Evolutionary conservation across 495 filamentous ascomycete genomes (phyloP), one percentile per base, ranked within the genome.

Genomic region (Talaromyces liani): DNA sequence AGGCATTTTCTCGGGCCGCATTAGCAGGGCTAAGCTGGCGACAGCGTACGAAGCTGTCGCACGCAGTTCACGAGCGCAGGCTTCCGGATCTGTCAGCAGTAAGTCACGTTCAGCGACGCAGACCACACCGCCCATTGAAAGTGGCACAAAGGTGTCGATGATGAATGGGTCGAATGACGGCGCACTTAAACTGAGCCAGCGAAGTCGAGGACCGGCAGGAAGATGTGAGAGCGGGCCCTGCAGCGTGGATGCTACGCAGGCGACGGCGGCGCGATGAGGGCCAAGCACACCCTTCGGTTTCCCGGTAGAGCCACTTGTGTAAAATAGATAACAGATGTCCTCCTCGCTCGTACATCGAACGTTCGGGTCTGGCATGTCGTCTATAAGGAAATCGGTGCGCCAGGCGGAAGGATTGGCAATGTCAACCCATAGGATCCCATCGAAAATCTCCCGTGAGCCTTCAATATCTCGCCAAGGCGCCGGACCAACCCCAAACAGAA

Each of bases 251-350:
- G 12, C 57, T 34, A 59, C 33, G 2, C 27, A 59, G 33, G 27
- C 27, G 6, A 36, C 57, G 33, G 57, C 57, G n/a, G 25, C 57
- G 14, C 27, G 57, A 36, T 59, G 57, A 14, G 25, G 8, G 14
- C 27, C 33, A 91, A 97, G 91, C 27, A 98, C 90, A 76, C 94
- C 94, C 86, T 98, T 98, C 39, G 94, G 94, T 82, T 97, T 97
- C 24, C 94, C 94, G 16, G 94, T 98, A 0, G 93, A 97, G 7
- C 94, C 94, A 47, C 93, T 97, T 2, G 94, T 98, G 78, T 98
- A 98, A 60, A 98, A 87, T 62, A 98, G 76, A 86, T 98, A 98
- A 7, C 98, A 84, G 47, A 95, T 94, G 67, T 98, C 94, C 74
- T 98, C 94, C 1, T 93, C 89, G 79, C 78, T 90, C 83, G 98